phyloP scores from a whole-genome alignment of 2,329 filamentous ascomycete genomes.

The Fusarium sp. region DNA sequence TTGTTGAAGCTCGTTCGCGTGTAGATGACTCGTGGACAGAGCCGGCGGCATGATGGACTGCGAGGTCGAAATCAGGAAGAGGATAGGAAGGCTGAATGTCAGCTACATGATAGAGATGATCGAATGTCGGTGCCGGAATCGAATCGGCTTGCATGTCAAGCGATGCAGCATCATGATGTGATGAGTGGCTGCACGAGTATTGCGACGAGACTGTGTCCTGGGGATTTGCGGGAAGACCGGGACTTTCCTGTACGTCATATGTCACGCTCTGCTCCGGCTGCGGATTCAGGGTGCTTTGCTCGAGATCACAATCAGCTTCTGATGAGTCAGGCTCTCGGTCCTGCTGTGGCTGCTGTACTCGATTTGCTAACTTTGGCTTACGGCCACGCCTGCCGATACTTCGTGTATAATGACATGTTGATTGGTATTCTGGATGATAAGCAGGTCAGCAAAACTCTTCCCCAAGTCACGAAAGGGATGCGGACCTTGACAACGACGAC shows the following conservation, averaged over 20 bases:
- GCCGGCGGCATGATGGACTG: background rate
- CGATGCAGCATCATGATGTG: background rate
- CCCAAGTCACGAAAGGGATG: accelerated
- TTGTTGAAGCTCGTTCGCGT: background rate
- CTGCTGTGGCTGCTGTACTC: background rate
- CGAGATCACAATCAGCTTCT: background rate
- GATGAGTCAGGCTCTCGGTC: background rate
- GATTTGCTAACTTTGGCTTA: background rate
- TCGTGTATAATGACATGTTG: background rate
- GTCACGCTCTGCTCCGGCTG: background rate
- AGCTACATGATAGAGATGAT: background rate
- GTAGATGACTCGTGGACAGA: background rate
- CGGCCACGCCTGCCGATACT: background rate
- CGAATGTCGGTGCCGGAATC: background rate
- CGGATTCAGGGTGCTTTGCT: background rate
- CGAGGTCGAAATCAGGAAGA: background rate
- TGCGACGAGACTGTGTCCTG: background rate
- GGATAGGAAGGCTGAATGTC: background rate
- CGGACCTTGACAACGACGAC: background rate
- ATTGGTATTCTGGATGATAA: background rate
- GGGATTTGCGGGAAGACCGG: background rate
- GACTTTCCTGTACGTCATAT: background rate
- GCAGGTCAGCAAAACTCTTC: background rate
- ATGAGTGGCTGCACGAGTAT: background rate
- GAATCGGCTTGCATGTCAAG: background rate